phyloP scores from a whole-genome alignment of 73 alveolate species.

The Paramecium tetraurelia region DNA sequence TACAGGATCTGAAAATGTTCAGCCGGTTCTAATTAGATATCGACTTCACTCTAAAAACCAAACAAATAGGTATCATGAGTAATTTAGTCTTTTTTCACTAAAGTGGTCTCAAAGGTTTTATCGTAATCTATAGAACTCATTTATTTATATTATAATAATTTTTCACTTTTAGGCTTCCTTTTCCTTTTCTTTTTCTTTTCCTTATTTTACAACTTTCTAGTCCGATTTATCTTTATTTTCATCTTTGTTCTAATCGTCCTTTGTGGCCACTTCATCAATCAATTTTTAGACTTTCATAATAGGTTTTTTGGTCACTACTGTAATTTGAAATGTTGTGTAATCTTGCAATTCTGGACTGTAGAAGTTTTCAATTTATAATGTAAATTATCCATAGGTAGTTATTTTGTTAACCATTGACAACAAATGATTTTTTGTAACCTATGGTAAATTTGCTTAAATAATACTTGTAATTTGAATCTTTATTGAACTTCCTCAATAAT shows the following conservation, averaged over 20 bases:
- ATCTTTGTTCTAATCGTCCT: neutral
- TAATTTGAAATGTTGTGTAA: neutral
- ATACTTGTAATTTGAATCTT: conserved; percentile 16
- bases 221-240: neutral
- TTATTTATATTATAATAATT: neutral
- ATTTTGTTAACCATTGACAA: neutral
- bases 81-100: neutral
- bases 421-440: neutral
- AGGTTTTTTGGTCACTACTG: conserved; percentile 19
- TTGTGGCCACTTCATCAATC: neutral
- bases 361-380: conserved; percentile 21
- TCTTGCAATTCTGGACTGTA: conserved; percentile 25
- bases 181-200: neutral
- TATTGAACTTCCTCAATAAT: conserved; percentile 2
- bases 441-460: neutral
- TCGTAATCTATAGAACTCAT: neutral
- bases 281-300: neutral
- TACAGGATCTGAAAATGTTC: conserved; percentile 1
- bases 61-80: neutral
- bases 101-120: neutral
- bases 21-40: neutral
- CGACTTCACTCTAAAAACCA: neutral
- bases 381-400: neutral
- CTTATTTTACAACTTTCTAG: neutral
- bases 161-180: neutral